phyloP scores from a whole-genome alignment of 352 stramenopile species.

The Blastocystis sp. region DNA sequence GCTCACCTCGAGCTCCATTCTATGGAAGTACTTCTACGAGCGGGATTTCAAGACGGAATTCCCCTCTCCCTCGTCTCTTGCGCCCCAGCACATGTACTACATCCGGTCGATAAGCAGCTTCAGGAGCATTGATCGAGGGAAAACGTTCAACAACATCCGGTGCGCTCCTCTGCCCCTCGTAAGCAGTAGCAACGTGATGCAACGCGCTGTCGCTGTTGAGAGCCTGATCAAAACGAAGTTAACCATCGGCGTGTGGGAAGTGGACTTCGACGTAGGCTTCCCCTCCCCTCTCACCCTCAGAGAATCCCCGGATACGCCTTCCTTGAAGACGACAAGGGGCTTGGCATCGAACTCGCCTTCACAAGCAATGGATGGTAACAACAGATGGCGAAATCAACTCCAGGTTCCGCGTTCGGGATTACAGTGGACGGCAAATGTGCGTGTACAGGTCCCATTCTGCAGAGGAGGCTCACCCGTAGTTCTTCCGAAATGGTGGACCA shows the following conservation, averaged over 20 bases:
- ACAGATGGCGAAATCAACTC: neutral
- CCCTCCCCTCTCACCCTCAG: neutral
- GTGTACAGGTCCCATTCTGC: neutral
- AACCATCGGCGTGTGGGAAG: neutral
- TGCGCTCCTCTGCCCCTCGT: neutral
- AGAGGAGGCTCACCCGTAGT: constrained; percentile 1
- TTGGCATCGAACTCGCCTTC: constrained; percentile 29
- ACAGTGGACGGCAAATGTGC: constrained; percentile 22
- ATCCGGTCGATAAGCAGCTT: constrained; percentile 36
- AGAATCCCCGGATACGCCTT: constrained; percentile 34
- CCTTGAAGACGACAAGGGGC: neutral
- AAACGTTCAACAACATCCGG: constrained; percentile 24
- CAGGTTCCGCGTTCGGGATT: constrained; percentile 22
- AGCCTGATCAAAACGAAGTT: neutral
- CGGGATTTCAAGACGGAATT: constrained; percentile 13
- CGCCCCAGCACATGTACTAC: constrained; percentile 41
- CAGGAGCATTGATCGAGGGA: neutral
- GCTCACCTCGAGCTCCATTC: neutral
- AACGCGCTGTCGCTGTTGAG: neutral
- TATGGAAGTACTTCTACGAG: constrained; percentile 20
- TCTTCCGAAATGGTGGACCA: constrained; percentile 18
- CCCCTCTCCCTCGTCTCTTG: neutral
- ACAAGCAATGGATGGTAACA: constrained; percentile 42
- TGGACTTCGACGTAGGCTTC: constrained; percentile 19
- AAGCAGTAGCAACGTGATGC: constrained; percentile 9